A percentile compares a stretch with the other conserved stretches of the same genome.
Evolutionary conservation across 768 basidiomycete genomes (phyloP).

Genomic region (Lactarius vividus): DNA sequence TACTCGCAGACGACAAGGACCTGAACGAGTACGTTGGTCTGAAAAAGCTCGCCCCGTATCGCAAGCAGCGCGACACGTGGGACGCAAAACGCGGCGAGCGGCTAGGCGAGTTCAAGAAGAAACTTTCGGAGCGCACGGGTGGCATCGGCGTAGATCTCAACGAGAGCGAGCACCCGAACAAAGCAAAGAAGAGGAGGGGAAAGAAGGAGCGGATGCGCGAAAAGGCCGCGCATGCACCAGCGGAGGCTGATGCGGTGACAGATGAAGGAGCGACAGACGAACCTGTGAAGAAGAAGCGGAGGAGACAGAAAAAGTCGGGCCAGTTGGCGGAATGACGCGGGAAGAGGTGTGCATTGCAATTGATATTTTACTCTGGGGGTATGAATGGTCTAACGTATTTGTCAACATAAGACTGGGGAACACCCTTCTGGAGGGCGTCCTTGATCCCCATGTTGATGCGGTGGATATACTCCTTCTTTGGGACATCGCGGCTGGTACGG

Average conservation of each 20-base stretch:
- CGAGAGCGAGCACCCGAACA: constrained; percentile 28
- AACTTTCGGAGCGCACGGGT: constrained; percentile 46
- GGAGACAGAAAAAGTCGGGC: constrained; percentile 40
- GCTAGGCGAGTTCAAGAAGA: constrained; percentile 69
- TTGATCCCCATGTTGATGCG: constrained; percentile 19
- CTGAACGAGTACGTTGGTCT: constrained; percentile 88
- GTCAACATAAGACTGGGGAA: constrained; percentile 18
- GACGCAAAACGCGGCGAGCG: constrained; percentile 61
- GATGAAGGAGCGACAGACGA: constrained; percentile 18
- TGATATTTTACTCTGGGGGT: constrained; percentile 3
- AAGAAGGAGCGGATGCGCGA: constrained; percentile 65
- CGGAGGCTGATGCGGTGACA: constrained; percentile 27
- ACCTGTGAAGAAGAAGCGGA: constrained; percentile 41
- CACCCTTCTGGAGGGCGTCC: constrained; percentile 14
- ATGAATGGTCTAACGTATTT: constrained; percentile 23
- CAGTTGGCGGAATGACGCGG: neutral
- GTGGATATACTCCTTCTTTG: constrained; percentile 23
- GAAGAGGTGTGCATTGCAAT: neutral
- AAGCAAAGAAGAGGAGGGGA: constrained; percentile 61
- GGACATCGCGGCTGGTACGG: constrained; percentile 10
- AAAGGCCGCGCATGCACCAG: constrained; percentile 38
- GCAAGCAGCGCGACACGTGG: constrained; percentile 58
- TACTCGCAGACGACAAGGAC: constrained; percentile 89
- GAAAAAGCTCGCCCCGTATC: constrained; percentile 91
- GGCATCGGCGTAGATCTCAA: constrained; percentile 20